A percentile compares a stretch with the other conserved stretches of the same genome.
Evolutionary conservation across 495 filamentous ascomycete species (phyloP).

Genomic region (Podospora pseudoanserina): DNA sequence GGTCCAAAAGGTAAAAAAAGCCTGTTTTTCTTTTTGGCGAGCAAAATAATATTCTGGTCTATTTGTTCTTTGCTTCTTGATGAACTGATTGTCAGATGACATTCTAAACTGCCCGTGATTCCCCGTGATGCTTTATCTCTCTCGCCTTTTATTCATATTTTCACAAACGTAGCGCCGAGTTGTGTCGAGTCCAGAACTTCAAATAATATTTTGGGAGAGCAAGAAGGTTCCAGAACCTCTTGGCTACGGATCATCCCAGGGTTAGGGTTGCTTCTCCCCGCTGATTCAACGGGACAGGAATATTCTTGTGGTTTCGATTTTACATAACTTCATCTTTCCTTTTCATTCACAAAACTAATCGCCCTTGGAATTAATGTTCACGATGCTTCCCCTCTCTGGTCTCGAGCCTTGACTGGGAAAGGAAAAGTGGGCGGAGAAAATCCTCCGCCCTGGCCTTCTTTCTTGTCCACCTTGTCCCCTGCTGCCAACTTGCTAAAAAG

Average conservation of each 20-base stretch:
- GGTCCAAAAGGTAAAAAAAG: background rate
- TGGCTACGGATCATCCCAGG: background rate
- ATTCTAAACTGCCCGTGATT: background rate
- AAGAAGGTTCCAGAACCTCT: background rate
- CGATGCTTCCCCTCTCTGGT: no score
- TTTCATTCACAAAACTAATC: no score
- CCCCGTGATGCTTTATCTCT: no score
- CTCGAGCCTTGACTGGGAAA: no score
- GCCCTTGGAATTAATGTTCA: no score
- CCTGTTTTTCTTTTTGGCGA: background rate
- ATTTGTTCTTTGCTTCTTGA: background rate
- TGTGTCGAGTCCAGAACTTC: background rate
- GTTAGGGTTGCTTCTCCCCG: background rate
- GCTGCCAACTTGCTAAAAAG: background rate
- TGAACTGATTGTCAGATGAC: background rate
- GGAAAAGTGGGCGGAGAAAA: background rate
- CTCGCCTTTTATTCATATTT: no score
- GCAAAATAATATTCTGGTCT: background rate
- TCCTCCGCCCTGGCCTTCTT: no score
- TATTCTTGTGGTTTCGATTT: background rate
- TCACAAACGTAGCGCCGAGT: background rate
- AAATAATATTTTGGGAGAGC: background rate
- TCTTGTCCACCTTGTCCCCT: background rate
- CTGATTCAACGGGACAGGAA: background rate
- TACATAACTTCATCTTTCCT: background rate